phyloP scores from a whole-genome alignment of 257 asterid genomes.

The Solanum medicagineum region DNA sequence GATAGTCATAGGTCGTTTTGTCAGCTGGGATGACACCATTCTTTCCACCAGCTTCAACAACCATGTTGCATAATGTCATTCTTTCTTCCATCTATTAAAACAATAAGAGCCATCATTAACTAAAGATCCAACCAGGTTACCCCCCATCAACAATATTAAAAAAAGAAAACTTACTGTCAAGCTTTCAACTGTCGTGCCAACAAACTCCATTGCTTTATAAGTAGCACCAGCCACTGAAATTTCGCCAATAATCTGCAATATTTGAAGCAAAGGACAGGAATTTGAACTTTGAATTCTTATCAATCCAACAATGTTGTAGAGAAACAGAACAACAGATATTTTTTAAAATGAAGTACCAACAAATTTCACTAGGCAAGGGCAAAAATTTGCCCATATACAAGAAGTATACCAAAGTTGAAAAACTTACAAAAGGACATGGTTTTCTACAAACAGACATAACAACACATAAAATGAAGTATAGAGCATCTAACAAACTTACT shows the following conservation, averaged over 20 bases:
- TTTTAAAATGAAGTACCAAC: no score
- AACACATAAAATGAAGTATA: not conserved
- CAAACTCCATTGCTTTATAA: conserved; percentile 95
- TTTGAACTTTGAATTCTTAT: not conserved
- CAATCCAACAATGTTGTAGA: not conserved
- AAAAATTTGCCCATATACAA: no score
- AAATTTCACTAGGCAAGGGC: no score
- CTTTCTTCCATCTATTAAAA: conserved; percentile 89
- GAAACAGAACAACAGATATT: not conserved
- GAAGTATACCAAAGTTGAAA: no score
- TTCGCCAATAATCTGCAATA: conserved; percentile 85
- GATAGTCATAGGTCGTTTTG: conserved; percentile 76
- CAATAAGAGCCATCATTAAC: not conserved
- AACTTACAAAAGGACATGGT: no score
- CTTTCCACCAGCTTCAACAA: conserved; percentile 54
- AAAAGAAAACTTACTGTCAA: conserved; percentile 45
- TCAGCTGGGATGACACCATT: conserved; percentile 69
- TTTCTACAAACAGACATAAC: not conserved
- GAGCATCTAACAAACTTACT: conserved; percentile 29
- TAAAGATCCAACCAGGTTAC: not conserved
- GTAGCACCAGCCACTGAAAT: conserved; percentile 99
- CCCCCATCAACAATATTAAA: not conserved
- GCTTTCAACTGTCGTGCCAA: conserved; percentile 85
- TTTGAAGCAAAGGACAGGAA: not conserved
- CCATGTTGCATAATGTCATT: conserved; percentile 99